Conservation (phyloP, 1,284 basidiomycete genomes). For the Pholiota adiposa region DNA sequence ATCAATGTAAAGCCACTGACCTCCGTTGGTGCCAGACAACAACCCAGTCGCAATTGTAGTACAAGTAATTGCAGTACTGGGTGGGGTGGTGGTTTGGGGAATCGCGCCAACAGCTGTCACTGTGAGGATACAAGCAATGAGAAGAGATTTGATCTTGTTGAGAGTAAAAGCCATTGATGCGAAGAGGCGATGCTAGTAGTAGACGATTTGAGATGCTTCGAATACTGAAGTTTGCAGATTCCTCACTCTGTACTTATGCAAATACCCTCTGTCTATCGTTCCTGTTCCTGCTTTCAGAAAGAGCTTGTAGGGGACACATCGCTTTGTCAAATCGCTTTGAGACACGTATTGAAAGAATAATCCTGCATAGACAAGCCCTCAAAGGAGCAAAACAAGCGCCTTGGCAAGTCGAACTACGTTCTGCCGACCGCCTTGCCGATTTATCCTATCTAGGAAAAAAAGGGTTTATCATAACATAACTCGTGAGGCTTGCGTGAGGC, state of each 20-base stretch:
- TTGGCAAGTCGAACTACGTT: background rate
- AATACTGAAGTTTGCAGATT: background rate
- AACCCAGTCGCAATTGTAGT: conserved; percentile 7
- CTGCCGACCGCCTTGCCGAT: background rate
- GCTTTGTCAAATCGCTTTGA: background rate
- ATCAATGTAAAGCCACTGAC: background rate
- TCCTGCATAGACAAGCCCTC: background rate
- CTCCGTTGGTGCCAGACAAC: conserved; percentile 6
- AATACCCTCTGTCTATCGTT: background rate
- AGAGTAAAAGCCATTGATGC: background rate
- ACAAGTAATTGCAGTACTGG: background rate
- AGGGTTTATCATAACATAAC: background rate
- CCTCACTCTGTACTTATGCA: background rate
- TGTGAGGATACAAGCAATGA: background rate
- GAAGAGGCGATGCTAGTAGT: background rate
- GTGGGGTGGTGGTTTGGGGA: conserved; percentile 4
- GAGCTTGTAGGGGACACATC: background rate
- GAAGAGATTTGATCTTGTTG: background rate
- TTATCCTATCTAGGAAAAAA: background rate
- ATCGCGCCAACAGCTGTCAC: background rate
- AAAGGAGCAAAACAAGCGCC: background rate
- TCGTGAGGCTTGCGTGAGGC: background rate
- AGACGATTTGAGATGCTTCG: background rate
- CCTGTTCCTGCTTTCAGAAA: too few relatives aligned
- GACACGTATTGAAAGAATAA: background rate